phyloP scores from a whole-genome alignment of 495 filamentous ascomycete genomes.

The Tuber calosporum region DNA sequence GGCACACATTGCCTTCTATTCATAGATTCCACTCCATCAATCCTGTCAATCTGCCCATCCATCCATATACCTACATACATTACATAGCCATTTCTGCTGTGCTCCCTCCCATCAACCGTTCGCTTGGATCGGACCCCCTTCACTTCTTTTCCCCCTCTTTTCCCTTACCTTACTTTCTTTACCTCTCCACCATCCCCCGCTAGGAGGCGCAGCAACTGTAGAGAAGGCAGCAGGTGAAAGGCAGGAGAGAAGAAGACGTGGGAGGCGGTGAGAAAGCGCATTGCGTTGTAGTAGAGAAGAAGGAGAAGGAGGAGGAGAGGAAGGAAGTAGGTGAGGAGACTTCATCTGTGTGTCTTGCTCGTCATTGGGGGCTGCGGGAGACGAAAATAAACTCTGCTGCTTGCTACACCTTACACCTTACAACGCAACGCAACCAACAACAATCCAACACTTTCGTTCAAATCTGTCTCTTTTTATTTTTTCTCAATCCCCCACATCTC shows the following conservation, averaged over 20 bases:
- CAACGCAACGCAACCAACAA: conserved; percentile 7
- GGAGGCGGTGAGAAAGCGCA: conserved; percentile 12
- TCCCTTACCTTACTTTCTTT: background rate
- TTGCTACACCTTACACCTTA: conserved; percentile 7
- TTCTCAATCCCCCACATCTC: conserved; percentile 24
- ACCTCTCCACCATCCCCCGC: conserved; percentile 18
- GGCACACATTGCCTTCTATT: conserved; percentile 30
- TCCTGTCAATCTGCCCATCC: conserved; percentile 15
- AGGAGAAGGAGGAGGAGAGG: conserved; percentile 20
- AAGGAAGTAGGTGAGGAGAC: conserved; percentile 17
- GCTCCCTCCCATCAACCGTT: conserved; percentile 35
- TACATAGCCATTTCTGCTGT: conserved; percentile 39
- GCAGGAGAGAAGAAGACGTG: conserved; percentile 18
- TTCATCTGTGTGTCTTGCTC: conserved; percentile 24
- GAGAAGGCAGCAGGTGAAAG: conserved; percentile 11
- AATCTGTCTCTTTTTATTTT: conserved; percentile 27
- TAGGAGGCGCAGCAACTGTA: conserved; percentile 28
- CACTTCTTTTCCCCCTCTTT: background rate
- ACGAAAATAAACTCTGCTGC: conserved; percentile 31
- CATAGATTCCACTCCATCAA: conserved; percentile 29
- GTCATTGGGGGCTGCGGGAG: conserved; percentile 29
- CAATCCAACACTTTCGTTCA: conserved; percentile 17
- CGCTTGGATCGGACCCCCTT: conserved; percentile 26
- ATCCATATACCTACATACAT: conserved; percentile 17
- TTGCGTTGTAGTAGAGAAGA: conserved; percentile 12